Evolutionary conservation across 257 asterid species (phyloP).

Genomic region (Capsicum chinense): DNA sequence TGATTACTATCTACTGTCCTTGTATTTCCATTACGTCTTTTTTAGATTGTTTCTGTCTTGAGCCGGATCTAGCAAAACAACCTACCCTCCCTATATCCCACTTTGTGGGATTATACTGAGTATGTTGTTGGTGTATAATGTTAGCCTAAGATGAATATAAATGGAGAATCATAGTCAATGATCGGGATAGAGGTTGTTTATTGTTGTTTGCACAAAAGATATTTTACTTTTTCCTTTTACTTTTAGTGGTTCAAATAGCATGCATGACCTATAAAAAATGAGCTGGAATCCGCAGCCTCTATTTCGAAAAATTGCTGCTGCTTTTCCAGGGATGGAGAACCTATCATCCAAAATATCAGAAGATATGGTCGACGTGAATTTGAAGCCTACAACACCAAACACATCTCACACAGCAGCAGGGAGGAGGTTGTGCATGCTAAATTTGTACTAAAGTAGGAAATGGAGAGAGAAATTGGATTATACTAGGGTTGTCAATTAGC

Average conservation of each 20-base stretch:
- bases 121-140: too few relatives aligned
- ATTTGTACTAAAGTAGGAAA: background rate
- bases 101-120: too few relatives aligned
- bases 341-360: slow-evolving; percentile 63
- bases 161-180: background rate
- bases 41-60: too few relatives aligned
- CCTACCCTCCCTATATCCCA: too few relatives aligned
- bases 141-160: too few relatives aligned
- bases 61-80: too few relatives aligned
- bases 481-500: background rate
- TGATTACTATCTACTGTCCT: too few relatives aligned
- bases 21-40: too few relatives aligned
- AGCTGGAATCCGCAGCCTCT: slow-evolving; percentile 60
- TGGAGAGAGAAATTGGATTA: background rate
- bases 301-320: slow-evolving; percentile 83
- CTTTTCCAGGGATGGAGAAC: slow-evolving; percentile 79
- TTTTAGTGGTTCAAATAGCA: background rate
- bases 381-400: slow-evolving; percentile 62
- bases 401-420: slow-evolving; percentile 65
- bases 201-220: background rate
- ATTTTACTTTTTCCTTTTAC: background rate
- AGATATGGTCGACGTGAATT: slow-evolving; percentile 80
- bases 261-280: background rate
- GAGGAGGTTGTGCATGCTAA: slow-evolving; percentile 84
- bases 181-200: background rate